Percentiles rank a stretch among this genome's conserved stretches.
Conservation (phyloP, 495 filamentous ascomycete genomes). For the Podospora anserina region DNA sequence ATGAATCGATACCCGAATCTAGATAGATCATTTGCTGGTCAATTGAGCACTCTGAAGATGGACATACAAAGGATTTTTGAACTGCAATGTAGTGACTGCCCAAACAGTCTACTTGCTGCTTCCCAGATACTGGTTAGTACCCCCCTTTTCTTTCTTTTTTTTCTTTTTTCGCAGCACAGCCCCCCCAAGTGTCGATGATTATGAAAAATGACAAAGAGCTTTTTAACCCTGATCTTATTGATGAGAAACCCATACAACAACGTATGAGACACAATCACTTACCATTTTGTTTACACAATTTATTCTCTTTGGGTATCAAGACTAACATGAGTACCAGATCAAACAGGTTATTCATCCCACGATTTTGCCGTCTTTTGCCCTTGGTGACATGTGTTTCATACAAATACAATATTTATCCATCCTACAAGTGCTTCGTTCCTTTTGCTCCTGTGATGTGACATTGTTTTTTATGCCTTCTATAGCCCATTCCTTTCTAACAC, state of each 20-base stretch:
- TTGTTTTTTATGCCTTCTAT: neutral
- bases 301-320: conserved; percentile 26
- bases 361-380: neutral
- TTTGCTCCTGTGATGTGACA: conserved; percentile 6
- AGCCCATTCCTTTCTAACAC: conserved; percentile 30
- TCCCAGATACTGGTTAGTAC: conserved; percentile 43
- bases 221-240: conserved; percentile 53
- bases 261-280: conserved; percentile 46
- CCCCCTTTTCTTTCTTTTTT: conserved; percentile 17
- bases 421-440: neutral
- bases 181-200: conserved; percentile 48
- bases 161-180: conserved; percentile 1
- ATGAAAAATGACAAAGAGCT: conserved; percentile 50
- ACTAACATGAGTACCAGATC: conserved; percentile 27
- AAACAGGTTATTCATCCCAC: neutral
- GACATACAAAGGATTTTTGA: conserved; percentile 14
- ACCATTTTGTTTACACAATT: conserved; percentile 16
- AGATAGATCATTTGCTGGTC: conserved; percentile 46
- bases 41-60: conserved; percentile 39
- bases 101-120: neutral
- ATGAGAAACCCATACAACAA: conserved; percentile 49
- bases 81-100: neutral
- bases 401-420: neutral
- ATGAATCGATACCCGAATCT: conserved; percentile 36
- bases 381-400: neutral